phyloP scores from a whole-genome alignment of 108 stramenopile genomes.

The Cyclostephanos tholiformis region DNA sequence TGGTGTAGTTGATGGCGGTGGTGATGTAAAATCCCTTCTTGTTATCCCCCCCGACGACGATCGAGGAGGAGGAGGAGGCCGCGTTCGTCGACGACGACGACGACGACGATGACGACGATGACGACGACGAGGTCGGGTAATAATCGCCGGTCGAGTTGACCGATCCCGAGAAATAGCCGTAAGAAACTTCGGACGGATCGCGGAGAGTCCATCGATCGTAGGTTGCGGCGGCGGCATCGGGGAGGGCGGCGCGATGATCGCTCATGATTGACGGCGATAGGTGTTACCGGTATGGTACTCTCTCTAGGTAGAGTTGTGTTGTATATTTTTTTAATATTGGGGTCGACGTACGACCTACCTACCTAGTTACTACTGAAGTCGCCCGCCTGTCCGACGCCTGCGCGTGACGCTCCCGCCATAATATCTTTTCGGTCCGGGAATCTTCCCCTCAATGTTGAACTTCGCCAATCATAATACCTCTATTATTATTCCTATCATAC shows the following conservation, averaged over 20 bases:
- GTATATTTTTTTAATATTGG: too few relatives aligned
- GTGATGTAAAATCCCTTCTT: slow-evolving; percentile 87
- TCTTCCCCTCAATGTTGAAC: slow-evolving; percentile 11
- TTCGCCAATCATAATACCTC: too few relatives aligned
- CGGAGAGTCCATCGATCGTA: slow-evolving; percentile 83
- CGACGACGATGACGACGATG: background rate
- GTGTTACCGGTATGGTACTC: too few relatives aligned
- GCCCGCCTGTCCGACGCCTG: too few relatives aligned
- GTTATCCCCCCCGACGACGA: background rate
- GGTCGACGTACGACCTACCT: too few relatives aligned
- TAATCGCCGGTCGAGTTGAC: slow-evolving; percentile 4
- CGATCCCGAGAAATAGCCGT: slow-evolving; percentile 58
- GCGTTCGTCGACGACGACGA: slow-evolving; percentile 1
- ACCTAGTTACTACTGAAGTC: too few relatives aligned
- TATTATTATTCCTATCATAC: too few relatives aligned
- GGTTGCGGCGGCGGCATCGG: slow-evolving; percentile 22
- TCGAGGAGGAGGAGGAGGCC: too few relatives aligned
- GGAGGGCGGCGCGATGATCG: background rate
- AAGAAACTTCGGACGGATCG: slow-evolving; percentile 69
- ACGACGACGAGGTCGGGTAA: slow-evolving; percentile 22
- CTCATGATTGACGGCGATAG: slow-evolving; percentile 5
- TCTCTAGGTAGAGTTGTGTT: too few relatives aligned
- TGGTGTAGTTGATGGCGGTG: slow-evolving; percentile 99
- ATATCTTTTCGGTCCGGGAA: too few relatives aligned
- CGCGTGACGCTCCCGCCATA: too few relatives aligned